phyloP scores from a whole-genome alignment of 192 early-diverging fungal genomes.

The Pecoramyces ruminantium region DNA sequence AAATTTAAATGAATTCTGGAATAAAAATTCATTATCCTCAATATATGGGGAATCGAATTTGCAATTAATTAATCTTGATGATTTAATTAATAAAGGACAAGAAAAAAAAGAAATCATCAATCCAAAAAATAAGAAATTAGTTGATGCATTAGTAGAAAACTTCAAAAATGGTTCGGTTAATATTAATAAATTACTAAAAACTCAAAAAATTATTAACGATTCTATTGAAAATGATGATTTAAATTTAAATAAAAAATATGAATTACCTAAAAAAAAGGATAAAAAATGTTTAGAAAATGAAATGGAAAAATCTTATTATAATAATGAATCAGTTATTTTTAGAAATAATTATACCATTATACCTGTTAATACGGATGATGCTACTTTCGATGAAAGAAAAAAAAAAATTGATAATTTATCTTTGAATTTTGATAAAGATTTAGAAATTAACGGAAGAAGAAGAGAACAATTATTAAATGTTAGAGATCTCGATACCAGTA shows the following conservation, averaged over 20 bases:
- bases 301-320: background rate
- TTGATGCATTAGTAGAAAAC: background rate
- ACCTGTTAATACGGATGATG: background rate
- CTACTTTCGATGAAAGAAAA: background rate
- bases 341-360: background rate
- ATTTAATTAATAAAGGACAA: no score
- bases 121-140: background rate
- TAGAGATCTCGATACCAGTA: background rate
- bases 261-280: background rate
- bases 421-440: background rate
- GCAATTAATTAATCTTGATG: no score
- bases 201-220: background rate
- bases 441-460: background rate
- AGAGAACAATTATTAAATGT: background rate
- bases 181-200: background rate
- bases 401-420: background rate
- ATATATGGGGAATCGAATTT: no score
- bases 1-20: no score
- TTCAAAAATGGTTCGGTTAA: background rate
- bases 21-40: no score
- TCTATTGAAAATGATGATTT: background rate
- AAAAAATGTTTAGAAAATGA: background rate
- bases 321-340: background rate
- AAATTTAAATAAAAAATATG: background rate
- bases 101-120: no score